A percentile compares a stretch with the other conserved stretches of the same genome.
Conservation (phyloP, 2,329 filamentous ascomycete genomes). For the Alternaria sp. region DNA sequence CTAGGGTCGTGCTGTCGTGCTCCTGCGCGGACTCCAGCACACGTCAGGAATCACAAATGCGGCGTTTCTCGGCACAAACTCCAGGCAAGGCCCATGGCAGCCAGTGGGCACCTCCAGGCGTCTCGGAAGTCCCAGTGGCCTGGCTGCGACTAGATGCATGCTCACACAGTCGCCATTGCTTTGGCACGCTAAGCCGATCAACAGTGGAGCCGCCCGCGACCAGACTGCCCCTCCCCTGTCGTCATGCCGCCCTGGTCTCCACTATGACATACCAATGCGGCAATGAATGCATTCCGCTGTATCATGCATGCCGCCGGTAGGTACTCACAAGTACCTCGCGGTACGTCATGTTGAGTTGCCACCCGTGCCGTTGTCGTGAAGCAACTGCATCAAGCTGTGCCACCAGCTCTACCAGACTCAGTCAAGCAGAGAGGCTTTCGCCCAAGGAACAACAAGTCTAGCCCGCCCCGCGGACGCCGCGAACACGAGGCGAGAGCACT, state of each 20-base stretch:
- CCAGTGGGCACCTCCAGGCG: not conserved
- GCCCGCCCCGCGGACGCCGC: constrained; percentile 4
- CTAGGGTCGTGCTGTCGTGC: constrained; percentile 29
- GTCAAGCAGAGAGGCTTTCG: constrained; percentile 1
- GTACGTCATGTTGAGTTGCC: constrained; percentile 30
- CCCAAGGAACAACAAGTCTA: constrained; percentile 7
- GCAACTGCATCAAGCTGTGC: not conserved
- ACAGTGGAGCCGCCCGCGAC: constrained; percentile 29
- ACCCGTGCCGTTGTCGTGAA: constrained; percentile 13
- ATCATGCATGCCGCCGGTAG: constrained; percentile 7
- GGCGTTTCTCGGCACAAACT: not conserved
- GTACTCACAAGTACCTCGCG: constrained; percentile 10
- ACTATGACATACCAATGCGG: constrained; percentile 14
- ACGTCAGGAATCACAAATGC: not conserved
- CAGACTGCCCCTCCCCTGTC: constrained; percentile 26
- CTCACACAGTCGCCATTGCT: constrained; percentile 10
- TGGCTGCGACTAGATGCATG: constrained; percentile 18
- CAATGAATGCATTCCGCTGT: constrained; percentile 4
- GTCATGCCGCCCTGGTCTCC: constrained; percentile 34
- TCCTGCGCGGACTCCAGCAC: constrained; percentile 6
- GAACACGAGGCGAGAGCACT: not conserved
- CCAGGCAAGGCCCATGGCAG: not conserved
- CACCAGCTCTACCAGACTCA: not conserved
- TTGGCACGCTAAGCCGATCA: constrained; percentile 31
- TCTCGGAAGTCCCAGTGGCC: constrained; percentile 17